phyloP scores from a whole-genome alignment of 495 filamentous ascomycete genomes.

The Talaromyces trachyspermus region DNA sequence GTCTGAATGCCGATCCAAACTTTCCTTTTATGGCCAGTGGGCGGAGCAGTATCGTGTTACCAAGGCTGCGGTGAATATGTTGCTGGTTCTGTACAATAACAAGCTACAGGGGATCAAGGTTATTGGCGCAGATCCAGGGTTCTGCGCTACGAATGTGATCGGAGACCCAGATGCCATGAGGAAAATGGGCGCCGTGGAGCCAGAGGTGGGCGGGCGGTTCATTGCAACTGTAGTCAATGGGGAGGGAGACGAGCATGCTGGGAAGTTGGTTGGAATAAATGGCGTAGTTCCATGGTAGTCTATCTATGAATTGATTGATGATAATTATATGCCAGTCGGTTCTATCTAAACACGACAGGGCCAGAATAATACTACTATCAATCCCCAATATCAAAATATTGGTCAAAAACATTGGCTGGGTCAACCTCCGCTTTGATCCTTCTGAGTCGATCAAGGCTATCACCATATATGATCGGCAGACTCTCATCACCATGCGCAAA shows the following conservation, averaged over 20 bases:
- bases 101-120: conserved; percentile 13
- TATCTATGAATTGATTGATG: background rate
- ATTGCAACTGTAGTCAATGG: conserved; percentile 20
- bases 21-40: conserved; percentile 10
- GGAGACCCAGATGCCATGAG: conserved; percentile 13
- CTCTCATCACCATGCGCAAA: conserved; percentile 20
- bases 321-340: too few relatives aligned
- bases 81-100: conserved; percentile 14
- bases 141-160: conserved; percentile 13
- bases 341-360: conserved; percentile 1
- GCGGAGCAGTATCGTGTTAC: conserved; percentile 27
- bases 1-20: conserved; percentile 18
- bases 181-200: conserved; percentile 15
- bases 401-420: conserved; percentile 15
- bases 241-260: conserved; percentile 19
- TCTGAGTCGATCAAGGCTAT: conserved; percentile 8
- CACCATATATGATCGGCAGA: conserved; percentile 12
- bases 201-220: conserved; percentile 16
- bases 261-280: conserved; percentile 18
- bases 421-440: conserved; percentile 14
- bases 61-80: conserved; percentile 38
- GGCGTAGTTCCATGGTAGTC: conserved; percentile 13
- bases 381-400: conserved; percentile 3
- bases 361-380: background rate
- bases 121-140: conserved; percentile 13